These are phyloP conservation scores for Bryoerythrophyllum caledonicum DNA, from an alignment of 225 moss, liverwort and hornwort species.

Conservation along the genomic window DNA sequence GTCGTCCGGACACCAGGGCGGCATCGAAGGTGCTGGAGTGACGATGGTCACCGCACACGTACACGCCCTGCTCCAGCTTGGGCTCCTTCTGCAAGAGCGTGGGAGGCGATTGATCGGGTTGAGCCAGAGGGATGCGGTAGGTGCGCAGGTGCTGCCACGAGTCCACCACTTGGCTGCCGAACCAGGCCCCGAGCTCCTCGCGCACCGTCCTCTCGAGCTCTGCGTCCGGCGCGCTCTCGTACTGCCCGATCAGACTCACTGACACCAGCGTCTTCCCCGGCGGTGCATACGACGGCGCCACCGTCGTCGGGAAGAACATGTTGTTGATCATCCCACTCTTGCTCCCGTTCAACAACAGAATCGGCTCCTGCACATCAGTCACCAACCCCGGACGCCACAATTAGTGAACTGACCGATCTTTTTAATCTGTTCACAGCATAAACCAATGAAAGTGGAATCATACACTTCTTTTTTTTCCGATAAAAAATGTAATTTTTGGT, in stretches of 20 bases:
- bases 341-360: constrained; percentile 78
- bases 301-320: constrained; percentile 85
- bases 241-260: constrained; percentile 65
- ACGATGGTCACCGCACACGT: constrained; percentile 81
- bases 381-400: too few species aligned
- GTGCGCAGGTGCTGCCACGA: constrained; percentile 76
- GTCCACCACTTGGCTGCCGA: constrained; percentile 43
- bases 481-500: too few species aligned
- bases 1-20: constrained; percentile 65
- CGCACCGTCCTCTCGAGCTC: constrained; percentile 63
- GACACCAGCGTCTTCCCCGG: constrained; percentile 82
- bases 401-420: too few species aligned
- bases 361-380: constrained; percentile 59
- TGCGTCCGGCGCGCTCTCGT: constrained; percentile 32
- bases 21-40: constrained; percentile 74
- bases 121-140: constrained; percentile 80
- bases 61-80: constrained; percentile 48
- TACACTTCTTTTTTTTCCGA: too few species aligned
- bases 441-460: too few species aligned
- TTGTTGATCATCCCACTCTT: constrained; percentile 76
- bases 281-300: constrained; percentile 71
- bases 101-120: constrained; percentile 78
- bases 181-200: constrained; percentile 67
- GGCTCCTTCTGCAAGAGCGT: constrained; percentile 59
- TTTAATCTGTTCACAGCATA: too few species aligned